phyloP scores from a whole-genome alignment of 805 yeast species.

The Yamadazyma laniorum region DNA sequence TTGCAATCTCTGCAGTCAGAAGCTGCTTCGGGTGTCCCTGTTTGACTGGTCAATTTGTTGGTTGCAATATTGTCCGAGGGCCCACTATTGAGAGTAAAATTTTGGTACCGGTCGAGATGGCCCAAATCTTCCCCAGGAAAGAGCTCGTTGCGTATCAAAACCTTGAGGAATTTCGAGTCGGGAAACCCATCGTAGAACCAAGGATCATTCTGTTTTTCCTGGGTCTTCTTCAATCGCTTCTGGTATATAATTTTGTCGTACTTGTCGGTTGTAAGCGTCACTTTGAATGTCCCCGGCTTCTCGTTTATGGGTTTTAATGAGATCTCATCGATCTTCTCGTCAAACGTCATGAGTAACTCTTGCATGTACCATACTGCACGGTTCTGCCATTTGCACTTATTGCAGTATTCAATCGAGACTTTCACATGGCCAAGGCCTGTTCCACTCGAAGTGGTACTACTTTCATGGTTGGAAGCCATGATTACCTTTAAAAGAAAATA shows the following conservation, averaged over 20 bases:
- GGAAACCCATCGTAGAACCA: constrained; percentile 72
- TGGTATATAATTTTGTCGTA: constrained; percentile 39
- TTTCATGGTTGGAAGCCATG: too few relatives aligned
- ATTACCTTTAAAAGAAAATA: too few relatives aligned
- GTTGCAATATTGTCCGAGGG: too few relatives aligned
- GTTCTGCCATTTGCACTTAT: constrained; percentile 83
- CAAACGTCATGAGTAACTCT: constrained; percentile 82
- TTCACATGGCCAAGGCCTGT: constrained; percentile 2
- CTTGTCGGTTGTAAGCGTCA: constrained; percentile 12
- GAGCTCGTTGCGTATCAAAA: constrained; percentile 57
- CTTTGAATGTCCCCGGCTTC: constrained; percentile 25
- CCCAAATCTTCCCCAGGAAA: constrained; percentile 57
- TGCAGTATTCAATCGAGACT: constrained; percentile 69
- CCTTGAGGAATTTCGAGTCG: constrained; percentile 76
- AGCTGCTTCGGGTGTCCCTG: too few relatives aligned
- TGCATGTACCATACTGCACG: constrained; percentile 87
- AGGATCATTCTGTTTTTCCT: constrained; percentile 24
- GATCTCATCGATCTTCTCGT: constrained; percentile 49
- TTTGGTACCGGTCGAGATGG: constrained; percentile 51
- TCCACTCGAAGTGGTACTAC: too few relatives aligned
- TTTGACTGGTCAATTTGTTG: too few relatives aligned
- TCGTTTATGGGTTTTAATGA: constrained; percentile 24
- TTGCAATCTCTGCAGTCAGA: constrained; percentile 19
- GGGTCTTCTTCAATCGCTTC: constrained; percentile 47
- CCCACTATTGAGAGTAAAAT: constrained; percentile 9